Conservation (phyloP, 164 flowering plant species). For the Saururus chinensis region DNA sequence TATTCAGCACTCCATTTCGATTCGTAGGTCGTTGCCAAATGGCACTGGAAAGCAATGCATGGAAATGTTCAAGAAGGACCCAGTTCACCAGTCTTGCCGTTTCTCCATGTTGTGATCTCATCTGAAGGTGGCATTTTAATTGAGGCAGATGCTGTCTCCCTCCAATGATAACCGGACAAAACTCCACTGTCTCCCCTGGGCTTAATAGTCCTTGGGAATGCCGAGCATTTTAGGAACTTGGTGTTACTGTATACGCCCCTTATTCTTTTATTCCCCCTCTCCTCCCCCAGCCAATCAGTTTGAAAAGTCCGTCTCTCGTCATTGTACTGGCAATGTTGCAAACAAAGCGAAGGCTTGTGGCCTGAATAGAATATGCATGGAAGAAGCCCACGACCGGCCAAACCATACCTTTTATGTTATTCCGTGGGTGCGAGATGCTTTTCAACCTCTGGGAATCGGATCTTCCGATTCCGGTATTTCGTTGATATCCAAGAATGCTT, state of each 20-base stretch:
- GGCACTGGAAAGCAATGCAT: not conserved
- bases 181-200: not conserved
- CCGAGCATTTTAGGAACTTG: not conserved
- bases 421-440: not conserved
- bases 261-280: not conserved
- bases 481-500: not conserved
- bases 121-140: not conserved
- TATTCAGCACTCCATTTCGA: not conserved
- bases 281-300: not conserved
- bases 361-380: not conserved
- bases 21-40: not conserved
- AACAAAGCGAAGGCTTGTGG: not conserved
- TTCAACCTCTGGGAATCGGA: slow-evolving; percentile 1
- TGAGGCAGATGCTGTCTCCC: not conserved
- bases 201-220: not conserved
- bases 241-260: not conserved
- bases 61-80: not conserved
- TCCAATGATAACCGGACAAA: not conserved
- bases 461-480: not conserved
- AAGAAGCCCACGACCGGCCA: not conserved
- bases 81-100: not conserved
- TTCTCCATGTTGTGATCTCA: not conserved
- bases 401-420: not conserved
- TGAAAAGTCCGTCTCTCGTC: not conserved
- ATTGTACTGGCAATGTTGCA: not conserved